phyloP scores from a whole-genome alignment of 2,329 filamentous ascomycete species.

The Phoma sp. region DNA sequence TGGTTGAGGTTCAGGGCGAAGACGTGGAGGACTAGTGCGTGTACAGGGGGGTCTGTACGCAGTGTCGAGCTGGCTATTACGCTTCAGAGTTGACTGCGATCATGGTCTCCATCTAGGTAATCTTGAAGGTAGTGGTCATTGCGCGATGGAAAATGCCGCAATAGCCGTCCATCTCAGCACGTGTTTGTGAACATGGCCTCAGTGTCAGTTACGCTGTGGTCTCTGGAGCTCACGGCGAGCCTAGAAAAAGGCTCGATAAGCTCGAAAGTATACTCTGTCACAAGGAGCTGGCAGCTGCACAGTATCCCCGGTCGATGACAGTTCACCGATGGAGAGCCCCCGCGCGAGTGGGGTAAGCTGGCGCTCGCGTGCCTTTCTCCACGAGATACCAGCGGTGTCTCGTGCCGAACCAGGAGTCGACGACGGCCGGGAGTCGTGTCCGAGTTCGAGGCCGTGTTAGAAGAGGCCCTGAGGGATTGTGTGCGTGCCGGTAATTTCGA shows the following conservation, averaged over 20 bases:
- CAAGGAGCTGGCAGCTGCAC: neutral
- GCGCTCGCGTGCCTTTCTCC: conserved; percentile 4
- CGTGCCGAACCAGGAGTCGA: conserved; percentile 4
- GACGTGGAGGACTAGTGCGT: no score
- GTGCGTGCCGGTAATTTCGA: conserved; percentile 5
- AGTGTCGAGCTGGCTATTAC: conserved; percentile 36
- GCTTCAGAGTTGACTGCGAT: conserved; percentile 12
- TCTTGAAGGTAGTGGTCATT: conserved; percentile 1
- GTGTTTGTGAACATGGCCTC: neutral
- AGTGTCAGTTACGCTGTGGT: no score
- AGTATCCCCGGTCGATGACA: neutral
- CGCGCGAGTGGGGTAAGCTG: conserved; percentile 11
- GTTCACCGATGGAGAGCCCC: conserved; percentile 9
- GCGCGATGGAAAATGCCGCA: conserved; percentile 3
- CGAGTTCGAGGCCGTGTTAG: neutral
- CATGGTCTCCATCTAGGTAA: neutral
- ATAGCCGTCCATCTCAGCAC: neutral
- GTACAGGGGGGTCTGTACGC: neutral
- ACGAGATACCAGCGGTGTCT: neutral
- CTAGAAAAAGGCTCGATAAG: neutral
- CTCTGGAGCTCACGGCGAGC: neutral
- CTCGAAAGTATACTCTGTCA: neutral
- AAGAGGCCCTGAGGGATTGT: neutral
- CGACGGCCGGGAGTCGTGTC: neutral
- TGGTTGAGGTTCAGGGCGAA: no score